Percentiles rank a stretch among this genome's conserved stretches.
These are phyloP conservation scores for Eragrostis tef DNA, from an alignment of 202 grass and related monocot genomes.

Conservation along the genomic window DNA sequence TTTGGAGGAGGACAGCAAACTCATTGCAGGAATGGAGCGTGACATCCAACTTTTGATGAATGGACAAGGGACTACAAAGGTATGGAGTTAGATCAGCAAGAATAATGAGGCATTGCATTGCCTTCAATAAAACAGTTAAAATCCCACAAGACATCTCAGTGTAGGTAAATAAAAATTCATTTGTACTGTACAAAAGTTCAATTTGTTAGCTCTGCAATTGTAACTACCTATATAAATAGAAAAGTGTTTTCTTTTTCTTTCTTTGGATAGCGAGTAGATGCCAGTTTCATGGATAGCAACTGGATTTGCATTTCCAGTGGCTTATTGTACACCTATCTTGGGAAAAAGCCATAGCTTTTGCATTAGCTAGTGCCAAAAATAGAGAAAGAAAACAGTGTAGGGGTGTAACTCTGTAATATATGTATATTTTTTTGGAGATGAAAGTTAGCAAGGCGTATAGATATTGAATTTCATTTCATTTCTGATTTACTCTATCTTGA, in stretches of 20 bases:
- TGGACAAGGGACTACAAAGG: conserved; percentile 51
- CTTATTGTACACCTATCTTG: neutral
- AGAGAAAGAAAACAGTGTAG: neutral
- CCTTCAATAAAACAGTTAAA: neutral
- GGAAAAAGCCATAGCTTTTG: neutral
- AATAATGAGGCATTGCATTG: conserved; percentile 23
- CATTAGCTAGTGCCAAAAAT: neutral
- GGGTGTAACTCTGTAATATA: neutral
- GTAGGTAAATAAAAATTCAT: conserved; percentile 6
- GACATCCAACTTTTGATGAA: conserved; percentile 56
- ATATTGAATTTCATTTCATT: conserved; percentile 2
- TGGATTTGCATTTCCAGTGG: neutral
- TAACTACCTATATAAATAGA: neutral
- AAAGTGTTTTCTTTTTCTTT: neutral
- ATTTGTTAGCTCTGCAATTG: neutral
- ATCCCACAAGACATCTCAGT: neutral
- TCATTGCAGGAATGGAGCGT: conserved; percentile 55
- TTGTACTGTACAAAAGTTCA: neutral
- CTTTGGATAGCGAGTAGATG: neutral
- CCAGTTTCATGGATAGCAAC: neutral
- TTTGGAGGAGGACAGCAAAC: conserved; percentile 57
- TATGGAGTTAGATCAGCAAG: conserved; percentile 43
- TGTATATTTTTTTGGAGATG: conserved; percentile 5
- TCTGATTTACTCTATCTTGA: neutral
- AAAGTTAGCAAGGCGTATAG: conserved; percentile 15